phyloP scores from a whole-genome alignment of 805 yeast species.

The Candida sithepensis region DNA sequence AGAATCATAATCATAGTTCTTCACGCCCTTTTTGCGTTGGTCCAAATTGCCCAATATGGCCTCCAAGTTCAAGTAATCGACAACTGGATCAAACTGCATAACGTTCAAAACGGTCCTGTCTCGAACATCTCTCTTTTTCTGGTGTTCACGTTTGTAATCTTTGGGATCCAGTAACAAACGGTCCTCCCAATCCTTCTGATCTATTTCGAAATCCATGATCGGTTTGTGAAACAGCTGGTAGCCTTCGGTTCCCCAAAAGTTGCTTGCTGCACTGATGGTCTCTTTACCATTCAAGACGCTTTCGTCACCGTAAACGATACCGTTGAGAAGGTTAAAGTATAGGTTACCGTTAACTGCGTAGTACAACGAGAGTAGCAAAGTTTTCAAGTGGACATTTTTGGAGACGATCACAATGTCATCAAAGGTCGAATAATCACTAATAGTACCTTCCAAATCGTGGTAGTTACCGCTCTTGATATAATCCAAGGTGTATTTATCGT shows the following conservation, averaged over 20 bases:
- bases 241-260: conserved; percentile 37
- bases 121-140: not conserved
- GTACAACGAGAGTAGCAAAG: conserved; percentile 54
- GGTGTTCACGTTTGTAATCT: not conserved
- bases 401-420: conserved; percentile 59
- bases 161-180: not conserved
- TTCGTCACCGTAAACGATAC: conserved; percentile 37
- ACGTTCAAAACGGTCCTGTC: not conserved
- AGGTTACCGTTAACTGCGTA: conserved; percentile 55
- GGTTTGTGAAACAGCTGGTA: conserved; percentile 40
- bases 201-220: conserved; percentile 3
- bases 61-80: conserved; percentile 7
- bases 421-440: conserved; percentile 61
- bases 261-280: conserved; percentile 61
- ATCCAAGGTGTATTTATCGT: conserved; percentile 4
- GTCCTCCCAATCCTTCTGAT: conserved; percentile 1
- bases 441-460: conserved; percentile 58
- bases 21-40: not conserved
- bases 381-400: conserved; percentile 49
- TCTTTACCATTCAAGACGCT: conserved; percentile 62
- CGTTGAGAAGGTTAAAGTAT: conserved; percentile 52
- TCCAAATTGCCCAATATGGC: not conserved
- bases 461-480: conserved; percentile 33
- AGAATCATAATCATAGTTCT: not conserved
- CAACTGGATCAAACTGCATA: conserved; percentile 15